Base-by-base conservation (phyloP, 164 flowering plant genomes). In the Protea cynaroides region DNA sequence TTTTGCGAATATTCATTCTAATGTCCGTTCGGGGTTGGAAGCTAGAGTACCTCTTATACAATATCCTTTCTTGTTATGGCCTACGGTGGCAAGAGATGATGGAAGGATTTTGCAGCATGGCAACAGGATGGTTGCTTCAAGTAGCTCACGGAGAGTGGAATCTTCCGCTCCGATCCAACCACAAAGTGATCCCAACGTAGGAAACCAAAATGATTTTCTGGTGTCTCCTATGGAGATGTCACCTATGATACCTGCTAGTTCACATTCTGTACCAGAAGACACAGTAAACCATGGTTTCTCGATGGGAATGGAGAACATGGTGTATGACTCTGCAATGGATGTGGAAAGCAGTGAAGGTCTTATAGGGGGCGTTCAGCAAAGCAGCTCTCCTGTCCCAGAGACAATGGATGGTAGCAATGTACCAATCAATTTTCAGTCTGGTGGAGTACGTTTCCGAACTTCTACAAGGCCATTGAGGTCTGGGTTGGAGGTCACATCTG, bases 1-100 rank as follows among this genome's bases (percentile, higher is more conserved):
- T 74, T 61, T 88, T 67, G 83, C 97, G 36, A 82, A 83, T 76
- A 81, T 81, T 64, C 89, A 81, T 61, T 69, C 90, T 66, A 62
- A 64, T 66, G 79, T 64, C 49, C 75, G 62, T 24, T 66, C 85
- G 29, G 74, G 60, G 74, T 55, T 68, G 69, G 75, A 80, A 49
- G 80, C 78, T 70, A 83, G 71, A 60, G 66, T 70, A 19, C 80
- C 92, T 63, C 73, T 84, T 17, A 69, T 82, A 74, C 74, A 92
- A 65, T 72, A 78, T 64, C 94, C 94, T 25, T 75, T 76, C 63
- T 61, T 83, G 67, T 64, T 83, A 53, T 87, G 82, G 84, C 92
- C 94, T 71, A 74, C 87, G 49, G 62, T 74, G 73, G 67, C 81
- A 57, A 72, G 81, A 72, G 83, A 83, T 40, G 80, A 74, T 70